phyloP scores from a whole-genome alignment of 2,329 filamentous ascomycete species.

The Penicillium palitans region DNA sequence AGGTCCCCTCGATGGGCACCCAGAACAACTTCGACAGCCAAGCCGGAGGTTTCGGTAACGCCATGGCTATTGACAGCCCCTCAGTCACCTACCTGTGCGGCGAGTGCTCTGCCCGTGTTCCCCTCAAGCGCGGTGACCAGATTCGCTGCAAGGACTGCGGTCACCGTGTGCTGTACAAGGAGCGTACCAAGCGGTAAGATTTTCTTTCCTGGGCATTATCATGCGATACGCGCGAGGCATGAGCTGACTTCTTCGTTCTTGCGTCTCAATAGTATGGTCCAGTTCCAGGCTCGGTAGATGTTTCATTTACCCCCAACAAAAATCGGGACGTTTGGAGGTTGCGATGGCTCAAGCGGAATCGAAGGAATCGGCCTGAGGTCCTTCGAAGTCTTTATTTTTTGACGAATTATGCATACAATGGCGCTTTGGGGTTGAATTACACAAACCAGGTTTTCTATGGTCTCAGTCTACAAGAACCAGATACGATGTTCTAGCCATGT shows the following conservation, averaged over 20 bases:
- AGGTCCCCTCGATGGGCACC: conserved; percentile 61
- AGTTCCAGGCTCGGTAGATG: conserved; percentile 86
- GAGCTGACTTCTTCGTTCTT: conserved; percentile 17
- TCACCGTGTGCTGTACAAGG: conserved; percentile 94
- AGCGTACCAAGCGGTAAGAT: conserved; percentile 89
- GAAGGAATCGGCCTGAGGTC: conserved; percentile 7
- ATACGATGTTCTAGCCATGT: not conserved
- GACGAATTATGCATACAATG: conserved; percentile 34
- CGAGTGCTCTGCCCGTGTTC: conserved; percentile 78
- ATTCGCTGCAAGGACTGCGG: conserved; percentile 92
- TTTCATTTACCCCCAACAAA: not conserved
- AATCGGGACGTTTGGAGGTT: not conserved
- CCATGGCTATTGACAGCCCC: conserved; percentile 52
- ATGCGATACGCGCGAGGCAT: conserved; percentile 7
- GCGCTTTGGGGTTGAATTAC: conserved; percentile 33
- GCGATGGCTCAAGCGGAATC: conserved; percentile 5
- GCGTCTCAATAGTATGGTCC: conserved; percentile 75
- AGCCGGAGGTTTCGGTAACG: conserved; percentile 38
- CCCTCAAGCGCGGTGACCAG: conserved; percentile 72
- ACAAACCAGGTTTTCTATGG: conserved; percentile 7
- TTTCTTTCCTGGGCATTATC: not conserved
- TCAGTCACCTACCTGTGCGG: conserved; percentile 73
- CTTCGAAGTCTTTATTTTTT: conserved; percentile 6
- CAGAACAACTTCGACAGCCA: conserved; percentile 45
- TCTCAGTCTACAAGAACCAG: conserved; percentile 3